These are phyloP conservation scores for Ophiosphaerella korrae DNA, from an alignment of 2,329 filamentous ascomycete species.

Conservation along the genomic window DNA sequence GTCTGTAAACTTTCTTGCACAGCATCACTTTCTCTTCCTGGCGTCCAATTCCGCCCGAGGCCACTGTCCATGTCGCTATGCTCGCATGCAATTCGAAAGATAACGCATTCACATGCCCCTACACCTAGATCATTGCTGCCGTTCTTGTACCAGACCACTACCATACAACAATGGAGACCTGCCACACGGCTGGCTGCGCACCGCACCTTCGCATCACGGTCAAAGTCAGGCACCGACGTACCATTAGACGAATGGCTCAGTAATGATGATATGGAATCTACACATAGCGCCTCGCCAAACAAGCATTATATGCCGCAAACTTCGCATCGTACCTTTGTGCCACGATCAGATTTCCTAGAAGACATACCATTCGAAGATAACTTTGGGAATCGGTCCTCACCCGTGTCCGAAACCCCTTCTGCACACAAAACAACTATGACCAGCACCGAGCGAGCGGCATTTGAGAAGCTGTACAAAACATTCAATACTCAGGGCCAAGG, in stretches of 20 bases:
- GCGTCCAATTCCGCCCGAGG: background rate
- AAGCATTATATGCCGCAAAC: too few species aligned
- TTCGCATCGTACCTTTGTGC: too few species aligned
- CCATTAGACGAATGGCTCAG: slow-evolving; percentile 13
- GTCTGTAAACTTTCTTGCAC: slow-evolving; percentile 1
- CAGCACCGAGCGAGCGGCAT: slow-evolving; percentile 41
- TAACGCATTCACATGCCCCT: slow-evolving; percentile 38
- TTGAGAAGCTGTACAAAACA: slow-evolving; percentile 42
- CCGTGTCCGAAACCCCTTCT: too few species aligned
- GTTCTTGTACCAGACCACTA: slow-evolving; percentile 75
- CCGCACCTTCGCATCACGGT: slow-evolving; percentile 27
- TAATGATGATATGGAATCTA: too few species aligned
- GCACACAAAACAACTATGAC: slow-evolving; percentile 43
- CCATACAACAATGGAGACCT: slow-evolving; percentile 54
- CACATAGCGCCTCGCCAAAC: too few species aligned
- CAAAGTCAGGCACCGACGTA: slow-evolving; percentile 15
- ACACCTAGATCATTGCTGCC: slow-evolving; percentile 57
- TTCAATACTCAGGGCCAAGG: slow-evolving; percentile 23
- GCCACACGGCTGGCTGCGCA: slow-evolving; percentile 20
- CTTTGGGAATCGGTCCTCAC: too few species aligned
- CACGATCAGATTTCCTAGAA: too few species aligned
- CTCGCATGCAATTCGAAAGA: slow-evolving; percentile 36
- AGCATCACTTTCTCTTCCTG: background rate
- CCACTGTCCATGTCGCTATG: slow-evolving; percentile 37
- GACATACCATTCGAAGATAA: too few species aligned